Base-by-base conservation (phyloP, 2,329 filamentous ascomycete genomes). In the Sporothrix brunneoviolacea region DNA sequence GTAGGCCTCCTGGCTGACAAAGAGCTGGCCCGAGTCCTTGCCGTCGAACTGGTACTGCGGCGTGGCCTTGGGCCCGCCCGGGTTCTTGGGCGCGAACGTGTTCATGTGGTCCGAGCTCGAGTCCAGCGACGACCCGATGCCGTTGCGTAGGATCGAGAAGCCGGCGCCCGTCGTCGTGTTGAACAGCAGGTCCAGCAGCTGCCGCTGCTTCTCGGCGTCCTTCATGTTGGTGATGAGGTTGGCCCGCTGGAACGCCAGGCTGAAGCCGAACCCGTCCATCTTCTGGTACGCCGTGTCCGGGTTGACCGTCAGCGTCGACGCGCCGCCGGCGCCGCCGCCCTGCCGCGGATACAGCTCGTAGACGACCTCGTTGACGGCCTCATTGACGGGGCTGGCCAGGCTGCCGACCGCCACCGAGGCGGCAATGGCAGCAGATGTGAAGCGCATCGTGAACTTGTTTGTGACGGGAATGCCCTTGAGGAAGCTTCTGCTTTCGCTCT, bases 21-120 rank as follows among this genome's bases (percentile, higher is more conserved):
- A 78, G 13, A 80, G 61, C 63, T 80, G 77, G 7, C 73, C 72
- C 12, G 63, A 61, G 49, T 77, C 71, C 45, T 73, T 69, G 8
- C 63, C 63, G 53, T 75, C 70, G 66, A 71, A 75, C 10, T 62
- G 58, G 49, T 76, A 77, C 10, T 65, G 59, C 0, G 72, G 71
- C 16, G 61, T 61, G 4, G 63, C 66, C 2, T 55, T 62, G 1
- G 73, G 69, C 3, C 64, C 63, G 2, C 73, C 72, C 1, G 73
- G 72, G 48, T 61, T 70, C 33, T 60, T 69, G 2, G 73, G 73
- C 37, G 70, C 61, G 54, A 77, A 72, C 5, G 59, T 59, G 55
- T 61, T 60, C 59, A 62, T 61, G 40, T 57, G 57, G 57, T 73
- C 70, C 8, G 61, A 67, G 55, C 61, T 64, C 53, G 62, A 66